Evolutionary conservation across 257 asterid species (phyloP).

Genomic region (Capsicum pubescens): DNA sequence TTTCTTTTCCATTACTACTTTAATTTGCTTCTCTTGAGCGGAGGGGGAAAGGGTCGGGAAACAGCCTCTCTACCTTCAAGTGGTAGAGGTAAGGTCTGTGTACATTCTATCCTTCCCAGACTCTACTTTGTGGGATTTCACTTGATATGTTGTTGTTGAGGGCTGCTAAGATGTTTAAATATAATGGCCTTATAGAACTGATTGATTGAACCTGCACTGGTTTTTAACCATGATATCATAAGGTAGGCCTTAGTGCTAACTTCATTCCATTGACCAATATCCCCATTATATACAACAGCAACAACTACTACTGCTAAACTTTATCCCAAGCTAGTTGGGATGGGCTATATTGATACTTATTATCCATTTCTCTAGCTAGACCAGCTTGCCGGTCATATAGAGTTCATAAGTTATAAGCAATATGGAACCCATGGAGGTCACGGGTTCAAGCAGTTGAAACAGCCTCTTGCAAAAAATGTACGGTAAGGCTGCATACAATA

Average conservation of each 20-base stretch:
- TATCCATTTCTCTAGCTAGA: not conserved
- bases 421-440: not conserved
- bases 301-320: not conserved
- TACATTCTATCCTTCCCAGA: no score
- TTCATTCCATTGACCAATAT: not conserved
- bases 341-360: not conserved
- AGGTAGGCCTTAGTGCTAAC: not conserved
- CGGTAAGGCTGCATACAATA: no score
- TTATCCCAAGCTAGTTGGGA: constrained; percentile 6
- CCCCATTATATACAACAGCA: not conserved
- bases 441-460: no score
- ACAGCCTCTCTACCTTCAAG: no score
- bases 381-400: not conserved
- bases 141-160: not conserved
- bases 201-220: not conserved
- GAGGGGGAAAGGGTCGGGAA: no score
- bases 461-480: no score
- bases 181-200: not conserved
- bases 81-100: no score
- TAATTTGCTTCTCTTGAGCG: no score
- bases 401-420: not conserved
- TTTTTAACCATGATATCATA: not conserved
- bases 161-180: no score
- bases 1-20: no score
- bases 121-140: no score